Evolutionary conservation across 306 rosid genomes (phyloP), one percentile per base, ranked within the genome.

Genomic region (Malus fusca): DNA sequence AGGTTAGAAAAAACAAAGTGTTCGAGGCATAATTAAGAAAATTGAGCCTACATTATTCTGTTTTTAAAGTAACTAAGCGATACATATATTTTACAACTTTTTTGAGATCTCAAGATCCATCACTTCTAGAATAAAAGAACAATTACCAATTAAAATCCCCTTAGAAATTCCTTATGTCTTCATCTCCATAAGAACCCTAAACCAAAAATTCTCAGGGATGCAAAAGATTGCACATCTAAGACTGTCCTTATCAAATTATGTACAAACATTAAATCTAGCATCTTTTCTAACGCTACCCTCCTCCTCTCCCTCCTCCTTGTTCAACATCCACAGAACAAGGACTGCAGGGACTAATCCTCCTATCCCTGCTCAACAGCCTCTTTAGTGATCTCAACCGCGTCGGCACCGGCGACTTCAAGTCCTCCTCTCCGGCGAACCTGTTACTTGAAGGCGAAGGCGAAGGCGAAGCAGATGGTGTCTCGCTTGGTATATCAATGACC

Each of bases 351-450:
- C 71, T 87, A 66, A 70, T 77, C 85, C 86, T 92, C 75, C 86
- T 90, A 37, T 90, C 98, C 58, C 99, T 85, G 77, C 91, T 96
- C 81, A 96, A 72, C 73, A 96, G 90, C 89, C 92, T 89, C 88
- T 89, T 92, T 69, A 96, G 77, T 71, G 98, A 89, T 71, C 92
- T 84, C 85, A 96, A 61, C 73, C 91, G 87, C 1, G 92, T 78
- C 30, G 87, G 33, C 83, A 87, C 85, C 25, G 93, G 96, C 28
- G 97, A 86, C 85, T 96, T 96, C 82, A 84, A 51, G 28, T 90
- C 99, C 66, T 90, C 96, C 68, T 89, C 91, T 42, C 46, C 86
- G 51, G 48, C 85, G 70, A 76, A 82, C 73, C 91, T 82, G 74
- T 61, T 74, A 11, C 74, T 85, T 12, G 85, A 85, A 75, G 93